Base-by-base conservation (phyloP, 2,329 filamentous ascomycete genomes). In the Neocucurbitaria cava region DNA sequence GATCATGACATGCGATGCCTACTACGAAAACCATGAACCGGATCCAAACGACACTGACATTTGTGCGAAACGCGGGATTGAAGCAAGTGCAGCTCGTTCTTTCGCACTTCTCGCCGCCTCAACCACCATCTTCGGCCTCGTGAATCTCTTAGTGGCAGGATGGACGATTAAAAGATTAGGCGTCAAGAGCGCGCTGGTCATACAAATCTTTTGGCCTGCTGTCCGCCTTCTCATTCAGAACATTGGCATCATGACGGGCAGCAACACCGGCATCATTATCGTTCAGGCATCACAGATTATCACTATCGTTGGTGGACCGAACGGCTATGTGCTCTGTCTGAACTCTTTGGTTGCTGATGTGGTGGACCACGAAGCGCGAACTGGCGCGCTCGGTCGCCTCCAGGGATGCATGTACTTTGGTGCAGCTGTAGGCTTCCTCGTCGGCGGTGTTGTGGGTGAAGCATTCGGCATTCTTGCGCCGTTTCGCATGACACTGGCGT, bases 1-100 rank as follows among this genome's bases (percentile, higher is more conserved):
- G 52, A 69, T 89, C 1, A 90, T 91, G 87, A 86, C 85, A 45
- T 91, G 89, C 73, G 86, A 91, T 49, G 82, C 83, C 46, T 91
- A 86, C 70, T 91, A 90, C 73, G 76, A 80, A 31, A 77, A 77
- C 2, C 83, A 89, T 81, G 0, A 83, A 77, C 45, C 54, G 28
- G 49, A 62, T 75, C 9, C 81, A 79, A 1, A 64, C 71, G 3
- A 78, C 10, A 33, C 78, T 3, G 83, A 87, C 54, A 79, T 83
- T 15, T 91, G 89, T 66, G 80, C 79, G 42, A 79, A 81, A 30
- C 83, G 83, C 49, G 83, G 85, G 58, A 88, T 91, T 54, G 83
- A 88, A 42, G 85, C 87, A 1, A 80, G 82, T 18, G 89, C 87
- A 1, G 87, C 89, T 0, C 78, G 78, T 1, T 82, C 89, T 48